Base-by-base conservation (phyloP, 208 protist species). In the Novymonas esmeraldas region DNA sequence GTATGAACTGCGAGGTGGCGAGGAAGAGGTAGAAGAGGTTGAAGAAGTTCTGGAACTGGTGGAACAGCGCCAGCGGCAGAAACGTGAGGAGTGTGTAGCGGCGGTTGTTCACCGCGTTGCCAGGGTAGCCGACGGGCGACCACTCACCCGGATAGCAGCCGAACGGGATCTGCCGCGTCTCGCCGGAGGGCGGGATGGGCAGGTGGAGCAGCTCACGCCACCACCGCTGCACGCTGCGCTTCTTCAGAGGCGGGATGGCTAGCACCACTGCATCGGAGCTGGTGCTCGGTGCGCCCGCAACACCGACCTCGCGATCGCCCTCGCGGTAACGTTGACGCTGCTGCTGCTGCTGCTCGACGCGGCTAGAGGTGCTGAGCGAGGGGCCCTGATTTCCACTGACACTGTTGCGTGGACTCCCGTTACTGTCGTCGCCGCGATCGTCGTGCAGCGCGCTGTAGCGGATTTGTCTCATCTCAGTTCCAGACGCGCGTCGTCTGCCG, bases 21-120 rank as follows among this genome's bases (percentile, higher is more conserved):
- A 96, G 80, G n/a, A 93, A 75, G 2, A 96, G 72, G 63, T 93
- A 96, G 71, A 94, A 96, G 20, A 93, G 49, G 54, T 94, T 96
- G 76, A 95, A 95, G 61, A 94, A 83, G 54, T 83, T 82, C 24
- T 69, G 54, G 60, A 96, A 95, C 63, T 95, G 89, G 41, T 94
- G 62, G 48, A 92, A 63, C 18, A 96, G 73, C 20, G 87, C 65
- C 26, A 93, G 66, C 0, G 89, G 92, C 1, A 96, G 70, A 76
- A 96, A 96, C 10, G 88, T 90, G 16, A 95, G 10, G 42, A 89
- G 20, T 34, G 84, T 90, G 69, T 89, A 95, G 33, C 85, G 85
- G 11, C 84, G 68, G 64, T 95, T 95, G 70, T 89, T 88, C n/a
- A 94, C 86, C 3, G 82, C 84, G 78, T 96, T 96, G 49, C 59